A percentile compares a stretch with the other conserved stretches of the same genome.
phyloP scores from a whole-genome alignment of 305 asterid species.

The Fraxinus sp. region DNA sequence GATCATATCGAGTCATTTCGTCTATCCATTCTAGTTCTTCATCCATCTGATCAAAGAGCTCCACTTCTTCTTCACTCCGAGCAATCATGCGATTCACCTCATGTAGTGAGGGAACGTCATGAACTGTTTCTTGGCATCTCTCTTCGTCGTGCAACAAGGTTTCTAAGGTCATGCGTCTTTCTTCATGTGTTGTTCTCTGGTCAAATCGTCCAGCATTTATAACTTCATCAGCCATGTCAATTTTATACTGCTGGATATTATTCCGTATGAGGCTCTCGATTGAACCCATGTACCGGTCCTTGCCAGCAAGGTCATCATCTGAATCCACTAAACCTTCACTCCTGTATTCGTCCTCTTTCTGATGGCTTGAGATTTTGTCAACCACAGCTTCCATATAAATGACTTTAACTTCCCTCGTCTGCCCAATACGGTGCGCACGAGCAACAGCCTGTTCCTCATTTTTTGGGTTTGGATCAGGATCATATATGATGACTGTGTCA shows the following conservation, averaged over 20 bases:
- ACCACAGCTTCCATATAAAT: constrained; percentile 99
- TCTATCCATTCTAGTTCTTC: constrained; percentile 94
- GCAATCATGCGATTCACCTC: constrained; percentile 99
- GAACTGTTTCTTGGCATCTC: constrained; percentile 96
- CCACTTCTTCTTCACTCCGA: constrained; percentile 92
- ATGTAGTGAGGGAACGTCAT: constrained; percentile 94
- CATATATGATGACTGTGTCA: constrained; percentile 96
- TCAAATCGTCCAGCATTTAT: constrained; percentile 99
- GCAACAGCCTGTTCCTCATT: constrained; percentile 99
- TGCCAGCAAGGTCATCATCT: constrained; percentile 96
- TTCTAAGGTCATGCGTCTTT: constrained; percentile 92
- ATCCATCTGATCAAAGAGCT: constrained; percentile 97
- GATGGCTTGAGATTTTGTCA: constrained; percentile 83
- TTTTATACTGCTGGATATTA: constrained; percentile 96
- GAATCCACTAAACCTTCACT: constrained; percentile 77
- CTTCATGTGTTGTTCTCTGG: constrained; percentile 99
- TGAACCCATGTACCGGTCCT: constrained; percentile 94
- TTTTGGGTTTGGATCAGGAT: constrained; percentile 99
- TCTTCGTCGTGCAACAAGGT: constrained; percentile 95
- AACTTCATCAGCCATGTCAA: constrained; percentile 99
- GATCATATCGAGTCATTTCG: constrained; percentile 85
- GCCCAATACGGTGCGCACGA: constrained; percentile 98
- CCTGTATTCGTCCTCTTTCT: constrained; percentile 90
- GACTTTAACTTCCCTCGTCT: constrained; percentile 96
- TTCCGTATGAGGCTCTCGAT: constrained; percentile 95